phyloP scores from a whole-genome alignment of 2,329 filamentous ascomycete species.

The Macrophomina pseudophaseolina region DNA sequence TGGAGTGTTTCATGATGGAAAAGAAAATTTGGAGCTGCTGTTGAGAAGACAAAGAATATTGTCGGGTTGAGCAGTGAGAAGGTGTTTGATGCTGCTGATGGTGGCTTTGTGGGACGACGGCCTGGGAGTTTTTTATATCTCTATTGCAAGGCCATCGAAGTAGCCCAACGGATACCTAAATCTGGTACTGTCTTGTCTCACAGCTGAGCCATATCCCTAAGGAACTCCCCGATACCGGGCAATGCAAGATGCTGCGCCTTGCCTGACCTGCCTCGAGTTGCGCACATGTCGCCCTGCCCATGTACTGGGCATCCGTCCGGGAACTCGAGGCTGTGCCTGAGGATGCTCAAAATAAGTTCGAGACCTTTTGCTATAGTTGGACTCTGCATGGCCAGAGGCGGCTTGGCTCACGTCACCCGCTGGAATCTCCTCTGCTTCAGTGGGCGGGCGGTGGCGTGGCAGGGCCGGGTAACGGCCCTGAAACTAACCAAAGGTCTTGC shows the following conservation, averaged over 20 bases:
- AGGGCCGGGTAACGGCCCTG: not conserved
- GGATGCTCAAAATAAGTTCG: not conserved
- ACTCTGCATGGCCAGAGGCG: not conserved
- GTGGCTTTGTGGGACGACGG: too few relatives aligned
- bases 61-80: too few relatives aligned
- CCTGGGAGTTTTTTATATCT: not conserved
- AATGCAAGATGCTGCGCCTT: not conserved
- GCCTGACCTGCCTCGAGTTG: not conserved
- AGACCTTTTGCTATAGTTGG: not conserved
- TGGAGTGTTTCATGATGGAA: not conserved
- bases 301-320: not conserved
- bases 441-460: not conserved
- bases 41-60: not conserved
- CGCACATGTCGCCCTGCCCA: not conserved
- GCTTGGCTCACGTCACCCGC: not conserved
- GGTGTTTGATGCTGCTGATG: too few relatives aligned
- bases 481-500: not conserved
- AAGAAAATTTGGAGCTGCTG: too few relatives aligned
- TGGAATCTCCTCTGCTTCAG: not conserved
- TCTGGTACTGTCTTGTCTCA: not conserved
- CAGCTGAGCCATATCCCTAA: not conserved
- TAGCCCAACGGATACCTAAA: not conserved
- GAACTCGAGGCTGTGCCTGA: constrained; percentile 4
- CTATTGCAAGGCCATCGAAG: not conserved
- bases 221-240: not conserved